Conservation (phyloP, 306 rosid genomes). For the Fragaria iinumae region DNA sequence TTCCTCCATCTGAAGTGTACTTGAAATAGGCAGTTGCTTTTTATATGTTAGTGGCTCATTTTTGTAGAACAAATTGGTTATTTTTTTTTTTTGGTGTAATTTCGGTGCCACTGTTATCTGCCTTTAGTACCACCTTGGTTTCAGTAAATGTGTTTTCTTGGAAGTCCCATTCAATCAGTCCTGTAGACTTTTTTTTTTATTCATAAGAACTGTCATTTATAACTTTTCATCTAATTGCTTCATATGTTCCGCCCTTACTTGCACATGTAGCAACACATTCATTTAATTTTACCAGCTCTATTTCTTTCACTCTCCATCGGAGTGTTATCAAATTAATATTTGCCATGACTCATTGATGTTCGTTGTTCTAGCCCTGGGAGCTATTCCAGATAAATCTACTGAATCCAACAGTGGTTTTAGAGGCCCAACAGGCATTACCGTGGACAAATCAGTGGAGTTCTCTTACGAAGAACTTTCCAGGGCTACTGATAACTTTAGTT, state of each 20-base stretch:
- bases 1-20: not conserved
- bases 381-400: constrained; percentile 40
- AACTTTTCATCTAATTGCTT: not conserved
- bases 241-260: constrained; percentile 1
- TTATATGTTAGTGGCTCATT: not conserved
- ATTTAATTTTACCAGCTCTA: constrained; percentile 16
- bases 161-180: not conserved
- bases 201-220: not conserved
- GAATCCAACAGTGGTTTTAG: constrained; percentile 37
- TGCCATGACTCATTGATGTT: constrained; percentile 4
- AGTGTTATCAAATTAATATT: constrained; percentile 3
- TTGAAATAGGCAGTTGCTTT: not conserved
- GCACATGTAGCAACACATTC: not conserved
- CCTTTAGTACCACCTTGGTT: not conserved
- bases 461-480: constrained; percentile 71
- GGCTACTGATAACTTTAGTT: constrained; percentile 74
- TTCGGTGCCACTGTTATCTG: not conserved
- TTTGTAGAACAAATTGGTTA: not conserved
- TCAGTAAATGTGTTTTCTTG: not conserved
- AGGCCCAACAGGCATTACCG: constrained; percentile 51
- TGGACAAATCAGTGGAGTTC: constrained; percentile 70
- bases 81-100: not conserved
- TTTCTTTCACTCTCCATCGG: not conserved
- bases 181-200: not conserved
- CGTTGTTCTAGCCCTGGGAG: constrained; percentile 41